Evolutionary conservation across 2,329 filamentous ascomycete species (phyloP).

Genomic region (Microascus cirrosus): DNA sequence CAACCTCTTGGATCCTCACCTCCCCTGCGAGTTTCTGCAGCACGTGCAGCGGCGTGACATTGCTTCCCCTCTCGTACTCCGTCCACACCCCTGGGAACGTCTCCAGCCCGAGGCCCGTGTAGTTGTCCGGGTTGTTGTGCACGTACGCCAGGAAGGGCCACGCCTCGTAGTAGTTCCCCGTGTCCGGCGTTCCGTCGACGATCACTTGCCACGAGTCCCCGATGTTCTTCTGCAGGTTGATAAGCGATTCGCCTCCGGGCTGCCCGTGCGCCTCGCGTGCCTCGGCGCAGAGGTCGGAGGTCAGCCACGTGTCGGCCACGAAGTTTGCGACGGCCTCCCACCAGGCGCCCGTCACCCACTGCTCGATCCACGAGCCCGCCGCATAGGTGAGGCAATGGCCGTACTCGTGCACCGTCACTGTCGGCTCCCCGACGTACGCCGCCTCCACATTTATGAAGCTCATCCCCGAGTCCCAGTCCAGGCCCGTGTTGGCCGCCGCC

Average conservation of each 20-base stretch:
- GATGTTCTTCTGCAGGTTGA: conserved; percentile 32
- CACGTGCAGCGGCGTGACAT: conserved; percentile 37
- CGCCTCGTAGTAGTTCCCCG: conserved; percentile 38
- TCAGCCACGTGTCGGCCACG: conserved; percentile 35
- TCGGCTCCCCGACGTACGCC: conserved; percentile 22
- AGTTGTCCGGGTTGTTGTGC: conserved; percentile 33
- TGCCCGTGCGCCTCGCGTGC: conserved; percentile 24
- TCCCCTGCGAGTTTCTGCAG: conserved; percentile 24
- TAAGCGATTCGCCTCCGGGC: conserved; percentile 21
- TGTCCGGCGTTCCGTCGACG: conserved; percentile 27
- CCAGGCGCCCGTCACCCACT: conserved; percentile 34
- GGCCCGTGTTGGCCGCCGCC: conserved; percentile 30
- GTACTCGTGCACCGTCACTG: conserved; percentile 36
- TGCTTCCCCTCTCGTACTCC: conserved; percentile 29
- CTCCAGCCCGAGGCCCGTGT: conserved; percentile 25
- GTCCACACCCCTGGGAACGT: conserved; percentile 29
- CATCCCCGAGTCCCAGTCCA: conserved; percentile 24
- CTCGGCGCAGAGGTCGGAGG: conserved; percentile 27
- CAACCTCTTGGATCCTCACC: conserved; percentile 24
- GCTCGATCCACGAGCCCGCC: conserved; percentile 30
- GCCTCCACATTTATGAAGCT: conserved; percentile 30
- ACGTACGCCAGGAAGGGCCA: conserved; percentile 39
- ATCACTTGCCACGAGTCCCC: conserved; percentile 34
- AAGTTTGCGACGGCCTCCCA: conserved; percentile 40
- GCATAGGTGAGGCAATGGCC: conserved; percentile 36